Evolutionary conservation across 257 asterid genomes (phyloP).

Genomic region (Capsicum chinense): DNA sequence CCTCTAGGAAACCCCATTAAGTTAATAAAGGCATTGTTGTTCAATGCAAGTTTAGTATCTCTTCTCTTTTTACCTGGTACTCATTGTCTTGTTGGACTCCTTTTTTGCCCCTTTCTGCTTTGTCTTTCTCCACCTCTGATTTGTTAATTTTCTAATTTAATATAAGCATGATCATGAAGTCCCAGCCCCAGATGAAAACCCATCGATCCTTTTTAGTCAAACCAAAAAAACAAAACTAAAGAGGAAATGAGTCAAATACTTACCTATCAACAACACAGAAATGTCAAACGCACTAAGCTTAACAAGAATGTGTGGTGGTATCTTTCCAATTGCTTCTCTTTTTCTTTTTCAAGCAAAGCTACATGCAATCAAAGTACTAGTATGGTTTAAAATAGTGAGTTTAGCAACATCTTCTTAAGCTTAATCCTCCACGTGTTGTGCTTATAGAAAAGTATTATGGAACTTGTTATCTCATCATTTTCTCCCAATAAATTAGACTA

Average conservation of each 20-base stretch:
- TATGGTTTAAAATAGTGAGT: background rate
- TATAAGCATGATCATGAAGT: conserved; percentile 25
- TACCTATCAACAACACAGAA: conserved; percentile 1
- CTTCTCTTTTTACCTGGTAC: conserved; percentile 27
- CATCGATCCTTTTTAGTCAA: conserved; percentile 38
- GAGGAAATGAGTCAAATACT: conserved; percentile 32
- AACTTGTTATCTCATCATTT: conserved; percentile 12
- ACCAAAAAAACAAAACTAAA: conserved; percentile 31
- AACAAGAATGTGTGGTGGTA: background rate
- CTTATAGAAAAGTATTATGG: conserved; percentile 8
- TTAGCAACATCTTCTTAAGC: conserved; percentile 29
- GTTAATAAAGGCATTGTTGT: background rate
- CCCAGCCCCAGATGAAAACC: conserved; percentile 29
- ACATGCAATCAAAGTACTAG: conserved; percentile 23
- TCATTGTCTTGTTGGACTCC: conserved; percentile 34
- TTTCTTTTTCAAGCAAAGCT: conserved; percentile 43
- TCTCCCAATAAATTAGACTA: background rate
- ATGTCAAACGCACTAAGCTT: conserved; percentile 39
- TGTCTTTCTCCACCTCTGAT: conserved; percentile 33
- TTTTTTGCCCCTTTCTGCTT: conserved; percentile 34
- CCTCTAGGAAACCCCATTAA: conserved; percentile 31
- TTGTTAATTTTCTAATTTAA: conserved; percentile 36
- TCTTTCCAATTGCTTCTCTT: conserved; percentile 15
- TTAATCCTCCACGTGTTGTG: conserved; percentile 35
- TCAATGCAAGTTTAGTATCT: conserved; percentile 35